Base-by-base conservation (phyloP, 179 eudicot genomes). In the Pouteria campechiana region DNA sequence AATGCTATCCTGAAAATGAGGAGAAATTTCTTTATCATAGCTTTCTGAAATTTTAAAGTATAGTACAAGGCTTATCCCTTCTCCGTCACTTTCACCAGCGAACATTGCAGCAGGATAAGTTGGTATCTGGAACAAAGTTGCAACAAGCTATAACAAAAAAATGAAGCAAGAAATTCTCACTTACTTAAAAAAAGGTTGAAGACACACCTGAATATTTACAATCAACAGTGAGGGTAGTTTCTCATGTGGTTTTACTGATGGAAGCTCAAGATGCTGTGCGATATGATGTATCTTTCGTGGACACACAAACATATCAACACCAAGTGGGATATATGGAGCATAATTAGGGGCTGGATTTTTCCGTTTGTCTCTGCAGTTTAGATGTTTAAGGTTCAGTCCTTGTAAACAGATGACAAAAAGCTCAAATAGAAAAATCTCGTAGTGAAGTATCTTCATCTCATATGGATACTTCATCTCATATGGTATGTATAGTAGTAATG, bases 61-160 rank as follows among this genome's bases (percentile, higher is more conserved):
- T 7, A 87, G 56, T 11, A 87, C 94, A 52, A 87, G 90, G 63
- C 79, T 79, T 68, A 87, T 55, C 50, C 96, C 94, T 51, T 87
- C 94, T 36, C 96, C 94, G 34, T 87, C 83, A 33, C 62, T 33
- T 21, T 83, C 94, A 25, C 94, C 78, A 19, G 65, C 60, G 58
- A 87, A 87, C 75, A 87, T 72, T 15, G 89, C 54, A 30, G 94
- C 61, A 18, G 89, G 76, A 71, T 87, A 83, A 25, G 83, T 74
- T 31, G 94, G 96, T 41, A 87, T 49, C 96, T 87, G 71, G 31
- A 18, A 59, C 35, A 54, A 48, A 1, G 21, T 14, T 24, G 39
- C 39, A 9, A 18, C 32, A 22, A 19, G 36, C 23, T 23, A 48
- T 6, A 20, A 20, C 9, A 21, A n/a, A 0, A 4, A 25, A 22